Conservation (phyloP, 2,329 filamentous ascomycete species). For the Fusarium acutatum region DNA sequence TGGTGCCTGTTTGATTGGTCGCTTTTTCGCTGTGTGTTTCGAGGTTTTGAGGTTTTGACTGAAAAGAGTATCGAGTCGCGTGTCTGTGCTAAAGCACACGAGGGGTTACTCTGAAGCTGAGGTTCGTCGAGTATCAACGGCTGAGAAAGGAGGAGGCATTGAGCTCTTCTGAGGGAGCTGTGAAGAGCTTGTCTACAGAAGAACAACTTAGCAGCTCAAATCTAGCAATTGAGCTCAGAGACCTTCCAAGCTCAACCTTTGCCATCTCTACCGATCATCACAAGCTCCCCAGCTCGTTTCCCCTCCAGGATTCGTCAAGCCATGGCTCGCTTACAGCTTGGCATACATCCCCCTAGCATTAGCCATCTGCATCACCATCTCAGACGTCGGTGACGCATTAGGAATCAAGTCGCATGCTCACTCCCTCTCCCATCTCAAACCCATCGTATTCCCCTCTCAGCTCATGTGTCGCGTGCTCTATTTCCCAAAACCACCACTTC, state of each 20-base stretch:
- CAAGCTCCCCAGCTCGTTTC: background rate
- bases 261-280: background rate
- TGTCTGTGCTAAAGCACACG: background rate
- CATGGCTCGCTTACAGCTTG: slow-evolving; percentile 6
- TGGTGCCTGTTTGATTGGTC: slow-evolving; percentile 24
- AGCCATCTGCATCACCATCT: slow-evolving; percentile 3
- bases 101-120: background rate
- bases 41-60: background rate
- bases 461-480: background rate
- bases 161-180: background rate
- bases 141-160: background rate
- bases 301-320: background rate
- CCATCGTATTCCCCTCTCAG: background rate
- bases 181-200: background rate
- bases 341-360: slow-evolving; percentile 5
- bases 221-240: background rate
- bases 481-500: background rate
- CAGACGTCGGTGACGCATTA: slow-evolving; percentile 31
- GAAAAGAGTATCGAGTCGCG: slow-evolving; percentile 33
- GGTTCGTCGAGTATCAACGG: background rate
- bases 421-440: background rate
- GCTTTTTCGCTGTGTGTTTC: background rate
- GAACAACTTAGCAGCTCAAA: accelerated
- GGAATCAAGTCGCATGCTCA: slow-evolving; percentile 35
- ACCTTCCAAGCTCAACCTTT: background rate